Base-by-base conservation (phyloP, 2,329 filamentous ascomycete genomes). In the Pestalotiopsis sp. region DNA sequence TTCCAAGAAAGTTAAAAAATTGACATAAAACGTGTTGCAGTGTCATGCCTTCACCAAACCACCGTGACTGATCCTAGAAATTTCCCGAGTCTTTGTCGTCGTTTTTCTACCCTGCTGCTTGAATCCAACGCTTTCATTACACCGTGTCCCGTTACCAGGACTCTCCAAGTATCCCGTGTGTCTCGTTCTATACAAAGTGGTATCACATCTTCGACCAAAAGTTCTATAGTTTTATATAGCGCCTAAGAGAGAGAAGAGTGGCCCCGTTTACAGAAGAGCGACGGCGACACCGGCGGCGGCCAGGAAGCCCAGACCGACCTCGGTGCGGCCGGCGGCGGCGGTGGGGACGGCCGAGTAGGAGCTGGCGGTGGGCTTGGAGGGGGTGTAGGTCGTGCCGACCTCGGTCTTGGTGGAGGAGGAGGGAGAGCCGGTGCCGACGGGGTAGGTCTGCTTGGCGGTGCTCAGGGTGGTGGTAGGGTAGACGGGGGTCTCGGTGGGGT, bases 341-440 rank as follows among this genome's bases (percentile, higher is more conserved):
- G 61, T 64, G 39, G 41, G 38, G 20, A 52, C 38, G 25, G 61
- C 41, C 9, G 61, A 64, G 61, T 45, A 52, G 17, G 25, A 14
- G 36, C 38, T 64, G 39, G 36, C 39, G 27, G 59, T 38, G 31
- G 59, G 59, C 59, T 62, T 62, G 59, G 27, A 38, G 59, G 59
- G 59, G 17, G 61, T 45, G 61, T 64, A 64, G 61, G 61, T 64
- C n/a, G 61, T 49, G 39, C 61, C 41, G 39, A 52, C 31, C 59
- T 62, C 61, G 39, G 61, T 25, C n/a, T 45, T 23, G 61, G 61
- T 64, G 61, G 38, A 49, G 38, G 59, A 59, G 4, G 14, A 17
- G 20, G 27, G 27, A 7, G 38, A 23, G 39, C 61, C 61, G 39
- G 61, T 64, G 36, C 61, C 61, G 41, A 64, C 61, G 39, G 61